phyloP scores from a whole-genome alignment of 2,329 filamentous ascomycete genomes.

The Trichoderma gracile region DNA sequence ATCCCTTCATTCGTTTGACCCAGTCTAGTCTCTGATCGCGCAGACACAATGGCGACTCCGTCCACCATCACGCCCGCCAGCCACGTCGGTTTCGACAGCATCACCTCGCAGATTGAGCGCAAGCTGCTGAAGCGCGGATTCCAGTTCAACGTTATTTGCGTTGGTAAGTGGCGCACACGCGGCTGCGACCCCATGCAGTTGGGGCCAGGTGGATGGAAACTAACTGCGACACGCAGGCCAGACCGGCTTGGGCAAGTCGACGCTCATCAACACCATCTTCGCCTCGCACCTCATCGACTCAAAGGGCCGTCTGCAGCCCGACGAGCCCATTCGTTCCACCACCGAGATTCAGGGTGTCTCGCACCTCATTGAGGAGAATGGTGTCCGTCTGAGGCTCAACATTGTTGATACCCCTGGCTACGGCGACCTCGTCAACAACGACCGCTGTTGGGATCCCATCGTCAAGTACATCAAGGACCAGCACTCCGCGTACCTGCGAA shows the following conservation, averaged over 20 bases:
- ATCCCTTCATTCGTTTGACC: slow-evolving; percentile 17
- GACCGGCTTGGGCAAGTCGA: slow-evolving; percentile 98
- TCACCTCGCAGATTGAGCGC: slow-evolving; percentile 98
- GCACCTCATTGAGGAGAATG: slow-evolving; percentile 99
- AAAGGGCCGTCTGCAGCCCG: slow-evolving; percentile 89
- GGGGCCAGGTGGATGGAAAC: slow-evolving; percentile 11
- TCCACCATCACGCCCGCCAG: slow-evolving; percentile 83
- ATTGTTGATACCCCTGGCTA: slow-evolving; percentile 99
- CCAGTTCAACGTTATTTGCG: slow-evolving; percentile 99
- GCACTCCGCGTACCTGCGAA: slow-evolving; percentile 97
- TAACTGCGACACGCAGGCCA: slow-evolving; percentile 64
- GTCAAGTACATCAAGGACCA: slow-evolving; percentile 99
- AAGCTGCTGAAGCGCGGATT: slow-evolving; percentile 99
- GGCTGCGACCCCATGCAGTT: background rate
- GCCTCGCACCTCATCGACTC: slow-evolving; percentile 98
- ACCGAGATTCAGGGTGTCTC: slow-evolving; percentile 98
- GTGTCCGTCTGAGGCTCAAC: slow-evolving; percentile 94
- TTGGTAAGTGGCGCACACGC: slow-evolving; percentile 67
- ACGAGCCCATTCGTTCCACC: slow-evolving; percentile 90
- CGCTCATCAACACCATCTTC: slow-evolving; percentile 99
- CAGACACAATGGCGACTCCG: slow-evolving; percentile 56
- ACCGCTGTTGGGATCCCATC: slow-evolving; percentile 99
- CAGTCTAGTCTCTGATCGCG: slow-evolving; percentile 10
- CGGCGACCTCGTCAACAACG: slow-evolving; percentile 98
- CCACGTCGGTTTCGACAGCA: slow-evolving; percentile 99